Conservation (phyloP, 495 filamentous ascomycete genomes). For the Penicillium coprophilum region DNA sequence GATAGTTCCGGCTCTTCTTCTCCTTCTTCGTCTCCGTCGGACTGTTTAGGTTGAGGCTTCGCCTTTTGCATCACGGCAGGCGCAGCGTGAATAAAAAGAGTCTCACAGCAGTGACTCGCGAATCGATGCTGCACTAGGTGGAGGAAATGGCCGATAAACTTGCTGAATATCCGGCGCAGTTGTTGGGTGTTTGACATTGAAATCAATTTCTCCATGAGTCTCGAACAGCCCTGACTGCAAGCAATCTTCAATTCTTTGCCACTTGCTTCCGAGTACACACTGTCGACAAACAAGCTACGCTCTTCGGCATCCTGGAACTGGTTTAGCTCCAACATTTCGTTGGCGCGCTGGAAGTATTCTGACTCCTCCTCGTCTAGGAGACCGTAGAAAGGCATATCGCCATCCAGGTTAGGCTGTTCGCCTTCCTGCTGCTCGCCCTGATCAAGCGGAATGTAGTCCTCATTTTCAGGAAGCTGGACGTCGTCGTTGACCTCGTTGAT, state of each 20-base stretch:
- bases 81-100: constrained; percentile 79
- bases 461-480: constrained; percentile 16
- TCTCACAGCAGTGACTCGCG: constrained; percentile 95
- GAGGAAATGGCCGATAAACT: constrained; percentile 85
- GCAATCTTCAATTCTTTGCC: constrained; percentile 96
- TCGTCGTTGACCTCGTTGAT: constrained; percentile 25
- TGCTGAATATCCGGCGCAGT: constrained; percentile 79
- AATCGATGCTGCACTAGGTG: constrained; percentile 91
- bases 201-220: constrained; percentile 89
- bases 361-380: constrained; percentile 86
- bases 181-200: constrained; percentile 74
- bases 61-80: constrained; percentile 67
- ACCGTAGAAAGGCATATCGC: constrained; percentile 74
- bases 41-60: constrained; percentile 44
- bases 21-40: constrained; percentile 32
- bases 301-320: constrained; percentile 79
- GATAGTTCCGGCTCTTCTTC: constrained; percentile 48
- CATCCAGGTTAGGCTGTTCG: constrained; percentile 12
- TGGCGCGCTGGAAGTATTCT: constrained; percentile 88
- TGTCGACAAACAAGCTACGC: constrained; percentile 74
- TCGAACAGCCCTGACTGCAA: constrained; percentile 89
- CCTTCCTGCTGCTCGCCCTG: constrained; percentile 21
- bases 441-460: constrained; percentile 43
- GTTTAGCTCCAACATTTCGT: constrained; percentile 84
- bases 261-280: constrained; percentile 79